These are phyloP conservation scores for Acanthamoeba sp. DNA, from an alignment of 208 protist species.

Conservation along the genomic window DNA sequence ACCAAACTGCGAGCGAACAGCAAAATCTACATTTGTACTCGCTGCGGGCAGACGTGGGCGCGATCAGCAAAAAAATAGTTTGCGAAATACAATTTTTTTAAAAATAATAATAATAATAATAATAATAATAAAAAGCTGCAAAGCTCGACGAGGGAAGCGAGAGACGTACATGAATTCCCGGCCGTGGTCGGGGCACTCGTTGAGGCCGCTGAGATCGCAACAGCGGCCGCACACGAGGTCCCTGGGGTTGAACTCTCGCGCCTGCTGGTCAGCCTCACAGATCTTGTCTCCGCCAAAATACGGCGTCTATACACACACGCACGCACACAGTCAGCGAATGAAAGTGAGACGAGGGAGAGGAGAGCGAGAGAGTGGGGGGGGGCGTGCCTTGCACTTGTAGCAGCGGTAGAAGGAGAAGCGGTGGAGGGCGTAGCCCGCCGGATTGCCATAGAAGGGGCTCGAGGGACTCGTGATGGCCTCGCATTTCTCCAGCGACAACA, in stretches of 20 bases:
- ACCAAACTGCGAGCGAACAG: constrained; percentile 85
- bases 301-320: constrained; percentile 82
- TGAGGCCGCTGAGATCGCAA: not conserved
- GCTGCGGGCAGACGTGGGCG: not conserved
- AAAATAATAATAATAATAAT: too few relatives aligned
- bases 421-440: constrained; percentile 84
- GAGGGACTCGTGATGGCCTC: constrained; percentile 5
- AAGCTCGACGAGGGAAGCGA: too few relatives aligned
- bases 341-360: too few relatives aligned
- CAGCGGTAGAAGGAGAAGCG: constrained; percentile 87
- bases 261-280: constrained; percentile 76
- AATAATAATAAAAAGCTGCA: too few relatives aligned
- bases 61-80: constrained; percentile 61
- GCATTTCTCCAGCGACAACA: constrained; percentile 62
- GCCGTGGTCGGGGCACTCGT: constrained; percentile 84
- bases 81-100: too few relatives aligned
- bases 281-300: constrained; percentile 85
- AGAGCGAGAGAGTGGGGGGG: too few relatives aligned
- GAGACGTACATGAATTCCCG: constrained; percentile 83
- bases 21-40: constrained; percentile 88
- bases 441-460: constrained; percentile 74
- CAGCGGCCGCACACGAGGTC: constrained; percentile 81
- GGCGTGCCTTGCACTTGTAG: constrained; percentile 82
- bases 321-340: too few relatives aligned
- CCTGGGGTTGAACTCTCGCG: constrained; percentile 75